Base-by-base conservation (phyloP, 305 asterid genomes). In the Solanum hybrid region DNA sequence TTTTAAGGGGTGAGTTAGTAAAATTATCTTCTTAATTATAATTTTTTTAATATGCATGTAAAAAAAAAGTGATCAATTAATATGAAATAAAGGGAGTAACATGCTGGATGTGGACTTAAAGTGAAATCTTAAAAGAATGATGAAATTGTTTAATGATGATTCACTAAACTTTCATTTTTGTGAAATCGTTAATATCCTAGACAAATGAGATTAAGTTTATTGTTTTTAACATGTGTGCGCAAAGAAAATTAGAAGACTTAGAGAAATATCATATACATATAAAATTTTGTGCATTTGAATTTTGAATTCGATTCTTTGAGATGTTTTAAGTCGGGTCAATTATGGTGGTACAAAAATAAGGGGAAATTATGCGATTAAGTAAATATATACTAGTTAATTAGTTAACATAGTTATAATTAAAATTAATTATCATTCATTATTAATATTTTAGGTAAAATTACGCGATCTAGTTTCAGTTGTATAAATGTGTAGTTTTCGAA, bases 361-460 rank as follows among this genome's bases (percentile, higher is more conserved):
- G 1, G 0, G 0, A 51, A 51, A 51, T 16, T 2, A 51, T 51
- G 1, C 0, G 4, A 51, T 16, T 51, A 16, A 51, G 4, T 5
- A 51, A 51, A 16, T 51, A 51, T 51, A 51, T 51, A 51, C 0
- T 42, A 42, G 57, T 42, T 42, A 42, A 4, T 51, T 51, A 16
- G 9, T 51, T 51, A 51, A 51, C 0, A 46, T 14, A 51, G 9
- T 51, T 51, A 16, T 0, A 51, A 5, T 5, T 51, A 2, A 2
- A 51, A 51, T 51, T 16, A 14, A 0, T 46, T 46, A 46, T 46
- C 1, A 46, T 14, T 0, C 0, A 5, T 14, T 14, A 46, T 46
- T 5, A 46, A 46, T 46, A n/a, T n/a, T 46, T 51, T 14, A 14
- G 22, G 3, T 51, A 51, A 0, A 51, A 51, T 51, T 51, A 51